Conservation (phyloP, 2,329 filamentous ascomycete genomes). For the Fusarium sp. region DNA sequence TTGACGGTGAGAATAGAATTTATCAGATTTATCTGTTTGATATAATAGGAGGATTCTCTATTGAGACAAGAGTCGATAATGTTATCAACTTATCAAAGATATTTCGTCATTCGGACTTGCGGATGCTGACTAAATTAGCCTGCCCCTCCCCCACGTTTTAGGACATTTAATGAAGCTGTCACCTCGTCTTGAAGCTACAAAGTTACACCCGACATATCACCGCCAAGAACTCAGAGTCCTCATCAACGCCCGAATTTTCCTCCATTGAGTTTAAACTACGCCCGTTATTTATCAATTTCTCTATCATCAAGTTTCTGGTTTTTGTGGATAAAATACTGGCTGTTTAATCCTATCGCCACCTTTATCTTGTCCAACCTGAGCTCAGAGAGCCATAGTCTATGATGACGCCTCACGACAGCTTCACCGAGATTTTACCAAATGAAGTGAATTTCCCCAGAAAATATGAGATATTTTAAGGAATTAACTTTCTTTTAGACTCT, state of each 20-base stretch:
- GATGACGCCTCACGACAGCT: constrained; percentile 21
- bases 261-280: background rate
- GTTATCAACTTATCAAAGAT: background rate
- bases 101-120: constrained; percentile 39
- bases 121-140: constrained; percentile 40
- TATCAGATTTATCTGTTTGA: too few species aligned
- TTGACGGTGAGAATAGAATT: background rate
- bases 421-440: constrained; percentile 32
- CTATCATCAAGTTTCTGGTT: background rate
- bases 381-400: background rate
- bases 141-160: constrained; percentile 35
- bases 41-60: too few species aligned
- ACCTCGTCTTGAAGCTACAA: constrained; percentile 24
- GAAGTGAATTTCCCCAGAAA: constrained; percentile 9
- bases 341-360: background rate
- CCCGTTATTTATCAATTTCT: rapidly evolving
- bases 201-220: background rate
- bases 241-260: background rate
- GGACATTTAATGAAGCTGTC: constrained; percentile 15
- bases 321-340: too few species aligned
- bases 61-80: background rate
- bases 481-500: constrained; percentile 18
- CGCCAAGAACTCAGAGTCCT: background rate
- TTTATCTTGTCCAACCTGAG: background rate
- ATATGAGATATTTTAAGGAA: background rate